Conservation (phyloP, 2,329 filamentous ascomycete species). For the Colletotrichum spinosum region DNA sequence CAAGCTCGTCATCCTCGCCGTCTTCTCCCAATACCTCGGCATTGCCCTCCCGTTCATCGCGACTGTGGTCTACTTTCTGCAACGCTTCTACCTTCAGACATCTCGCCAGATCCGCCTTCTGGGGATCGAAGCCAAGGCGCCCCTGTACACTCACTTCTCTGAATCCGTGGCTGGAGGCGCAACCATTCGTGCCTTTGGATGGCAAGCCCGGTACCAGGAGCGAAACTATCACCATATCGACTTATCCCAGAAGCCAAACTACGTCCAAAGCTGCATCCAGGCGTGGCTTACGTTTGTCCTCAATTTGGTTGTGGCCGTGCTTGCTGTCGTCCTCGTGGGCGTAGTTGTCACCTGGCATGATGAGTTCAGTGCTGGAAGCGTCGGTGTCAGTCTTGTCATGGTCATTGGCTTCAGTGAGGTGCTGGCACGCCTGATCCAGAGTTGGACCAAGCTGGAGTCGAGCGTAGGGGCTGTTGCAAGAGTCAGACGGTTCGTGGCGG, state of each 20-base stretch:
- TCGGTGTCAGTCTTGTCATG: constrained; percentile 7
- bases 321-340: constrained; percentile 5
- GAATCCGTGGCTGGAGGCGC: constrained; percentile 42
- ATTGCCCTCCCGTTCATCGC: constrained; percentile 42
- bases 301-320: constrained; percentile 45
- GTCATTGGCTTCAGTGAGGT: constrained; percentile 22
- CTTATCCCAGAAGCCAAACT: constrained; percentile 63
- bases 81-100: constrained; percentile 44
- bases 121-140: constrained; percentile 46
- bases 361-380: background rate
- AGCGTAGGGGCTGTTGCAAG: constrained; percentile 21
- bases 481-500: background rate
- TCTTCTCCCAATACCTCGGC: constrained; percentile 38
- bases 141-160: constrained; percentile 44
- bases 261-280: constrained; percentile 64
- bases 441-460: constrained; percentile 41
- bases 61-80: constrained; percentile 41
- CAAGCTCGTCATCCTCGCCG: constrained; percentile 11
- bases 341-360: constrained; percentile 10
- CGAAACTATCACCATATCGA: constrained; percentile 43
- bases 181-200: constrained; percentile 51
- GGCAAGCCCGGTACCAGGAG: constrained; percentile 39
- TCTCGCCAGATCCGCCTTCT: constrained; percentile 47
- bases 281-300: constrained; percentile 62
- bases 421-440: constrained; percentile 10